Evolutionary conservation across 257 asterid genomes (phyloP).

Genomic region (Leonotis leonurus): DNA sequence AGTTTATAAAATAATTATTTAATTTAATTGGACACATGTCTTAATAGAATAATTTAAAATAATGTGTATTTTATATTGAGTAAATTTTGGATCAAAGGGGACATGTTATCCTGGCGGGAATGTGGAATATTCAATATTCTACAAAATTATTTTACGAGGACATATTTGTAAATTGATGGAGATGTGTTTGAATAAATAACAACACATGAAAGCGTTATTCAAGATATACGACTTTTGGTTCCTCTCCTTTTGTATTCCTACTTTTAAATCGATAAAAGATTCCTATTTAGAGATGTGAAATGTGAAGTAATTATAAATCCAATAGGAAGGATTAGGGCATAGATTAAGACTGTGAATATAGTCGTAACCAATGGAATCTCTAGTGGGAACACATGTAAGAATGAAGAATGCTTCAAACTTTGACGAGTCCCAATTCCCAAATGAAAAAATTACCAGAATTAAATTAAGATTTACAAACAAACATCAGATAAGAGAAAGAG

Average conservation of each 20-base stretch:
- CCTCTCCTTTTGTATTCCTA: background rate
- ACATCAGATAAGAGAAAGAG: background rate
- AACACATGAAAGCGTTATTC: background rate
- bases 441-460: background rate
- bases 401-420: background rate
- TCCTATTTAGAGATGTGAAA: too few species aligned
- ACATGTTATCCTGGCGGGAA: background rate
- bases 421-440: background rate
- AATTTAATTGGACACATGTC: too few species aligned
- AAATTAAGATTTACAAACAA: conserved; percentile 15
- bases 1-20: background rate
- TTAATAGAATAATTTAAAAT: too few species aligned
- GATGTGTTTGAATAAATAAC: background rate
- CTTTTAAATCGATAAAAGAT: too few species aligned
- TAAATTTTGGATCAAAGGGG: too few species aligned
- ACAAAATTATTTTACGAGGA: background rate
- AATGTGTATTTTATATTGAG: too few species aligned
- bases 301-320: too few species aligned
- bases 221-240: background rate
- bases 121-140: background rate
- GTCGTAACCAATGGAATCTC: too few species aligned
- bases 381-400: too few species aligned
- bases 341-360: too few species aligned
- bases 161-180: background rate
- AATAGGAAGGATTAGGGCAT: too few species aligned